phyloP scores from a whole-genome alignment of 345 rosid species.

The thale cress (Arabidopsis thaliana) region DNA sequence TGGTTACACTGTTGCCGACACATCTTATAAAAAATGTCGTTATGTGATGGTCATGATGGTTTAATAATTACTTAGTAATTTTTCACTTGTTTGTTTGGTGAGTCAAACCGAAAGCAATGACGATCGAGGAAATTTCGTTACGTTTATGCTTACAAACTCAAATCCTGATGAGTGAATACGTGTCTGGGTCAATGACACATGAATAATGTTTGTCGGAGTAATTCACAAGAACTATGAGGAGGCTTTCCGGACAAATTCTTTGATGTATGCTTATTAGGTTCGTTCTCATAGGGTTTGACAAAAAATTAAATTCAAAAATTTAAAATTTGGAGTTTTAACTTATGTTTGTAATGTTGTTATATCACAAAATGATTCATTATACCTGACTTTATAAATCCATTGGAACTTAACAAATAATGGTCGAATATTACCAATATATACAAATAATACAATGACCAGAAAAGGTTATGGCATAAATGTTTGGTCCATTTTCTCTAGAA shows the following conservation, averaged over 20 bases:
- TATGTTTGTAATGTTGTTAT: background rate
- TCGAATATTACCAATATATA: constrained; percentile 14
- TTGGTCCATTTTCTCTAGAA: constrained; percentile 35
- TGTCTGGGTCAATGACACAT: no score
- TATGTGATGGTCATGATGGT: background rate
- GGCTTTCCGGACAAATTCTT: no score
- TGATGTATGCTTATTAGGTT: background rate
- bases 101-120: background rate
- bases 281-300: background rate
- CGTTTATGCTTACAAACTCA: no score
- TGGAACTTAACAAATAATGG: constrained; percentile 13
- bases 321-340: background rate
- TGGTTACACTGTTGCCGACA: constrained; percentile 30
- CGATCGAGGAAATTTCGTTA: no score
- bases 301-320: no score
- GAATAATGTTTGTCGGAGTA: no score
- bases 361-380: background rate
- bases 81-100: background rate
- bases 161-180: no score
- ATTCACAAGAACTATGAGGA: no score
- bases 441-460: background rate
- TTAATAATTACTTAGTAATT: background rate
- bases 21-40: constrained; percentile 5
- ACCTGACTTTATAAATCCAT: constrained; percentile 5
- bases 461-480: constrained; percentile 20